A percentile compares a stretch with the other conserved stretches of the same genome.
Evolutionary conservation across 495 filamentous ascomycete genomes (phyloP).

Genomic region (Aspergillus avenaceus): DNA sequence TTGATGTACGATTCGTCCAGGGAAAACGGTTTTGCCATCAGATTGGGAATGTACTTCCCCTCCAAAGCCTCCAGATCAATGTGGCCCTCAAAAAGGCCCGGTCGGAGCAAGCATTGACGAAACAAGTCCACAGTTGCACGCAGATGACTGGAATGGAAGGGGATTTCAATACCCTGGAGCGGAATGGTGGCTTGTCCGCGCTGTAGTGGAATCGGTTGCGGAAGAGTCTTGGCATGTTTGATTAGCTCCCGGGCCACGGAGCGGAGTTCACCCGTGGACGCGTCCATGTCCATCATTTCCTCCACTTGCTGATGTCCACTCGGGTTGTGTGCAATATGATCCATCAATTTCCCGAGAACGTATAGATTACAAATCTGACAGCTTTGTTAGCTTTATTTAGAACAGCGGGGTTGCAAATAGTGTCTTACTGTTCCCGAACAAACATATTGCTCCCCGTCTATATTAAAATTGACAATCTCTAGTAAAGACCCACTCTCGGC

Average conservation of each 20-base stretch:
- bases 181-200: constrained; percentile 32
- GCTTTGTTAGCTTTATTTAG: neutral
- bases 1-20: constrained; percentile 87
- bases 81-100: constrained; percentile 25
- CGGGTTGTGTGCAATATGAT: constrained; percentile 10
- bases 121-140: constrained; percentile 23
- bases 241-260: constrained; percentile 1
- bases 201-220: constrained; percentile 18
- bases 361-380: constrained; percentile 14
- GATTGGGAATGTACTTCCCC: constrained; percentile 31
- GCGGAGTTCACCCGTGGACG: neutral
- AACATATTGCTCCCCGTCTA: constrained; percentile 37
- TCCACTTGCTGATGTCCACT: neutral
- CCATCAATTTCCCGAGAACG: constrained; percentile 16
- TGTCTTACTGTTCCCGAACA: constrained; percentile 33
- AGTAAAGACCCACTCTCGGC: constrained; percentile 20
- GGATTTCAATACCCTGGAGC: constrained; percentile 39
- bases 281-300: neutral
- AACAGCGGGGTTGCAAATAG: neutral
- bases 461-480: constrained; percentile 43
- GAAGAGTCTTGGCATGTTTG: constrained; percentile 1
- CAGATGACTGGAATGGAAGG: constrained; percentile 37
- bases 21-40: constrained; percentile 44
- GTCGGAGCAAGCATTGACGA: constrained; percentile 25
- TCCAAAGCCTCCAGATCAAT: constrained; percentile 14